These are phyloP conservation scores for Sindora glabra DNA, from an alignment of 306 rosid species.

Conservation along the genomic window DNA sequence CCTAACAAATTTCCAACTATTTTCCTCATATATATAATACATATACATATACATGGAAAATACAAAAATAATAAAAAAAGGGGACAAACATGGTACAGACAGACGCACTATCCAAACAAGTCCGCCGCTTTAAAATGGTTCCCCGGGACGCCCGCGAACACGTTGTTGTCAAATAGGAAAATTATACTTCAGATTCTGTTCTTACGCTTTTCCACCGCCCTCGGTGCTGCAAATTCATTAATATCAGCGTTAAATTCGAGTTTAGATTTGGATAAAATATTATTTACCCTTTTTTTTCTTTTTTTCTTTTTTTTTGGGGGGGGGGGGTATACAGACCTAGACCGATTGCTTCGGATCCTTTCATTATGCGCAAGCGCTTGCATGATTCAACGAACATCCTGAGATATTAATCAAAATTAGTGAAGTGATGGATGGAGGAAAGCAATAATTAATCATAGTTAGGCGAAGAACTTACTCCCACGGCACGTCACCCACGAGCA, in stretches of 20 bases:
- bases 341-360: slow-evolving; percentile 84
- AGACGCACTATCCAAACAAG: slow-evolving; percentile 30
- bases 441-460: neutral
- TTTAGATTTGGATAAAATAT: too few relatives aligned
- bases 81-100: slow-evolving; percentile 24
- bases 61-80: neutral
- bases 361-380: slow-evolving; percentile 78
- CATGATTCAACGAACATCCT: slow-evolving; percentile 74
- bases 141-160: neutral
- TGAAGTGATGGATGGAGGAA: neutral
- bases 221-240: slow-evolving; percentile 56
- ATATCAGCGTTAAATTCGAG: too few relatives aligned
- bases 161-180: neutral
- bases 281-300: too few relatives aligned
- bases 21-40: slow-evolving; percentile 36
- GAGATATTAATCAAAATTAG: neutral
- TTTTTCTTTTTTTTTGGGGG: too few relatives aligned
- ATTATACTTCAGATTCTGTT: slow-evolving; percentile 48
- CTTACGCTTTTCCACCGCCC: slow-evolving; percentile 81
- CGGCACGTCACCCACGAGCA: slow-evolving; percentile 94
- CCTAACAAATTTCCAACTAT: slow-evolving; percentile 42
- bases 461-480: slow-evolving; percentile 57
- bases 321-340: slow-evolving; percentile 53
- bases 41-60: slow-evolving; percentile 19
- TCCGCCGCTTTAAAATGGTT: too few relatives aligned